These are phyloP conservation scores for Chrysosporium queenslandicum DNA, from an alignment of 2,329 filamentous ascomycete species.

Conservation along the genomic window DNA sequence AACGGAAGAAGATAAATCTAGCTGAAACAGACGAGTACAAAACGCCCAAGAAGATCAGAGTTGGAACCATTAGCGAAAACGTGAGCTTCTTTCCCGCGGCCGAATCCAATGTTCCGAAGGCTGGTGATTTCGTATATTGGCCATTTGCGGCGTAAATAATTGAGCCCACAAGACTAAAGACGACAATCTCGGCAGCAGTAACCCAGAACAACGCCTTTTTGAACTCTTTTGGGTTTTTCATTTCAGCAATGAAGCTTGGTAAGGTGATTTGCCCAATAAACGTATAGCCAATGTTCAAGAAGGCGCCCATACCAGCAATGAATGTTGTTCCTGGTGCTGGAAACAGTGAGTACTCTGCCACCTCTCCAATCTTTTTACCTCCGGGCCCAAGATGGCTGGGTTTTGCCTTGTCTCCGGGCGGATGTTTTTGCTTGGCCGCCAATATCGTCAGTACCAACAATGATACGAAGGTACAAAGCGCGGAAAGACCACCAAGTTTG, in stretches of 20 bases:
- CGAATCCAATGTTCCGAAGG: conserved; percentile 72
- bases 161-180: conserved; percentile 72
- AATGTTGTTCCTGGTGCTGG: conserved; percentile 65
- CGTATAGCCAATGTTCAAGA: conserved; percentile 91
- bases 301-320: conserved; percentile 72
- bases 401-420: conserved; percentile 53
- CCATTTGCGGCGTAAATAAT: conserved; percentile 82
- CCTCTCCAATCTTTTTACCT: conserved; percentile 39
- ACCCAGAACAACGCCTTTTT: conserved; percentile 87
- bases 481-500: conserved; percentile 67
- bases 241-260: conserved; percentile 90
- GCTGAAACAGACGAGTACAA: conserved; percentile 83
- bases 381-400: conserved; percentile 28
- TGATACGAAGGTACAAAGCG: conserved; percentile 80
- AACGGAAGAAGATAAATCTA: conserved; percentile 82
- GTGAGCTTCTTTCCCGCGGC: conserved; percentile 72
- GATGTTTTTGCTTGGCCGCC: conserved; percentile 63
- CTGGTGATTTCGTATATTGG: conserved; percentile 78
- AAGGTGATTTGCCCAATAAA: conserved; percentile 94
- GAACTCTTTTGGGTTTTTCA: conserved; percentile 72
- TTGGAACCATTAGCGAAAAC: conserved; percentile 93
- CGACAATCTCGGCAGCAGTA: conserved; percentile 74
- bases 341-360: conserved; percentile 57
- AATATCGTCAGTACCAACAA: conserved; percentile 78
- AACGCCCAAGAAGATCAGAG: conserved; percentile 82